phyloP scores from a whole-genome alignment of 371 early-diverging fungal species.

The Circinella umbellata region DNA sequence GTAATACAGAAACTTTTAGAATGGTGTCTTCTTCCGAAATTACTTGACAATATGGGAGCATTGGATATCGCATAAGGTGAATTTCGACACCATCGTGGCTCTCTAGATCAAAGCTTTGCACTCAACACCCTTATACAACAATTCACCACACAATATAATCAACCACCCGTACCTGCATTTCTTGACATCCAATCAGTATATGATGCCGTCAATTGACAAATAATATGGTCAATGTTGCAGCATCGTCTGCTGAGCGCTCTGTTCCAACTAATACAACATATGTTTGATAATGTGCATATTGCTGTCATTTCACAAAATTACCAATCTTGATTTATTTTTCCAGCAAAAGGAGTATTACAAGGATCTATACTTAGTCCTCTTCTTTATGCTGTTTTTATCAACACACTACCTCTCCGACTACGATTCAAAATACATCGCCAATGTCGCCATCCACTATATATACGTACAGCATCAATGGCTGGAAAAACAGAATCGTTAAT shows the following conservation, averaged over 20 bases:
- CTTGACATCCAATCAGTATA: conserved; percentile 36
- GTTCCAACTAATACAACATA: conserved; percentile 2
- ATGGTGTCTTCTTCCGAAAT: conserved; percentile 7
- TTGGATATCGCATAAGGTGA: conserved; percentile 32
- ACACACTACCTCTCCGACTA: conserved; percentile 20
- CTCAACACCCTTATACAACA: conserved; percentile 20
- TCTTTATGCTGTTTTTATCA: conserved; percentile 31
- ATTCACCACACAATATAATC: background rate
- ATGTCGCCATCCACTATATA: background rate
- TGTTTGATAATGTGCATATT: conserved; percentile 22
- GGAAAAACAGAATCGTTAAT: background rate
- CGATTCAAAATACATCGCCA: background rate
- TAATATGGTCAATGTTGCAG: conserved; percentile 20
- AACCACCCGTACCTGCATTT: conserved; percentile 19
- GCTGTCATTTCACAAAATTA: conserved; percentile 12
- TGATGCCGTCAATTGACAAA: conserved; percentile 17
- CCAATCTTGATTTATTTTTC: conserved; percentile 13
- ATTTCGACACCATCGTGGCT: conserved; percentile 20
- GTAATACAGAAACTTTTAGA: conserved; percentile 24
- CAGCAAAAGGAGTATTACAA: conserved; percentile 29
- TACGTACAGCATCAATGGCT: background rate
- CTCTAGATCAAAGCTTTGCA: conserved; percentile 28
- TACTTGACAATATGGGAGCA: conserved; percentile 2
- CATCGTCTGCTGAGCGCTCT: background rate
- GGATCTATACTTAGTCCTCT: conserved; percentile 31